These are phyloP conservation scores for Fusarium siculi DNA, from an alignment of 2,329 filamentous ascomycete genomes.

Conservation along the genomic window DNA sequence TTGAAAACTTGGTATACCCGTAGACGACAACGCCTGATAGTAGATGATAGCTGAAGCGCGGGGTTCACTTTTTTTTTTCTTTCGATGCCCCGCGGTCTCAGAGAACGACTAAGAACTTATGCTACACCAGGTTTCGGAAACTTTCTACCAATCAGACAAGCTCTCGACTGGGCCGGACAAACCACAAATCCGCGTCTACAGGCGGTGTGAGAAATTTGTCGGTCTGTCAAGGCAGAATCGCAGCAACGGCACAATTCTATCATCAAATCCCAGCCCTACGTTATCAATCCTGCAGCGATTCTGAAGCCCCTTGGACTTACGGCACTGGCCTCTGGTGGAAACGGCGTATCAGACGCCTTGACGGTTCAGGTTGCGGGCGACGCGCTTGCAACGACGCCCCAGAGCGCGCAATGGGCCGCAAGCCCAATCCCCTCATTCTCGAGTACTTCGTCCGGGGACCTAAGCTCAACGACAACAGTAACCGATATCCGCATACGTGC, in stretches of 20 bases:
- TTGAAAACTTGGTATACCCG: conserved; percentile 6
- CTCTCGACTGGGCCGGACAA: conserved; percentile 28
- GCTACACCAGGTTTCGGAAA: neutral
- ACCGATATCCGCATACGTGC: conserved; percentile 92
- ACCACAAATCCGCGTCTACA: conserved; percentile 39
- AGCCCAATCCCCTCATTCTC: conserved; percentile 85
- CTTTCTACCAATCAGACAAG: conserved; percentile 20
- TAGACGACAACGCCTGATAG: neutral
- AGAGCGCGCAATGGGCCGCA: conserved; percentile 74
- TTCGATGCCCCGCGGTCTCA: conserved; percentile 13
- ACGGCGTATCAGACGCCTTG: conserved; percentile 29
- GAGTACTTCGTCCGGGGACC: conserved; percentile 88
- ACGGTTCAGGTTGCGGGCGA: conserved; percentile 40
- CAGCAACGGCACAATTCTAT: conserved; percentile 42
- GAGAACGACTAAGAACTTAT: conserved; percentile 6
- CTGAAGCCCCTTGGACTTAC: conserved; percentile 24
- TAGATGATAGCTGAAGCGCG: conserved; percentile 16
- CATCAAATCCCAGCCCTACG: conserved; percentile 38
- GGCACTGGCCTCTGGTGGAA: conserved; percentile 29
- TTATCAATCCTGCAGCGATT: conserved; percentile 10
- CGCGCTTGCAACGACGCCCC: conserved; percentile 41
- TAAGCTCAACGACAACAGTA: conserved; percentile 89
- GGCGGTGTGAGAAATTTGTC: conserved; percentile 57
- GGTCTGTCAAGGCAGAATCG: conserved; percentile 55
- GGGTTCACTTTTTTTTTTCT: conserved; percentile 33